Evolutionary conservation across 139 green algal species (phyloP).

Genomic region (Axilococcus clingmanii): DNA sequence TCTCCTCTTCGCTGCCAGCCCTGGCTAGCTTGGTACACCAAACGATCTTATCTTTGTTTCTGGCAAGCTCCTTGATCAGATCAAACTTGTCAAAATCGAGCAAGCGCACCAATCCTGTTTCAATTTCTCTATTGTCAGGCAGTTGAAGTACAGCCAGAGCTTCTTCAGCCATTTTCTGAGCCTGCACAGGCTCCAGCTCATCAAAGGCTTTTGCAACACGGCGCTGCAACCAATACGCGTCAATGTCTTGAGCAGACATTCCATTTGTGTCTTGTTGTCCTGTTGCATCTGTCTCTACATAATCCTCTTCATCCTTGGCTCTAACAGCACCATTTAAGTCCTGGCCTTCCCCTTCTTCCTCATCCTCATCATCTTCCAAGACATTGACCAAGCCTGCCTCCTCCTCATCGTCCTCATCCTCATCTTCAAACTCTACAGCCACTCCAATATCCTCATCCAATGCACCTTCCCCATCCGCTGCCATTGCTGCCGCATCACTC

Average conservation of each 20-base stretch:
- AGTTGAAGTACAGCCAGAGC: slow-evolving; percentile 40
- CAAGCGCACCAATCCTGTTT: slow-evolving; percentile 81
- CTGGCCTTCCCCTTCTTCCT: slow-evolving; percentile 8
- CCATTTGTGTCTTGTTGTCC: neutral
- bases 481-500: slow-evolving; percentile 19
- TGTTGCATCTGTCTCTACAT: slow-evolving; percentile 32
- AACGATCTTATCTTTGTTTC: slow-evolving; percentile 81
- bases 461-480: slow-evolving; percentile 8
- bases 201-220: slow-evolving; percentile 59
- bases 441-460: slow-evolving; percentile 91
- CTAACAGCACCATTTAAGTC: slow-evolving; percentile 13
- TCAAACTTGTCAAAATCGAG: slow-evolving; percentile 95
- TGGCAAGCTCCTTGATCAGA: slow-evolving; percentile 91
- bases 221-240: slow-evolving; percentile 98
- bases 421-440: slow-evolving; percentile 86
- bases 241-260: slow-evolving; percentile 65
- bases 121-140: slow-evolving; percentile 43
- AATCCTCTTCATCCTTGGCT: slow-evolving; percentile 41
- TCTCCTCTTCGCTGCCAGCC: slow-evolving; percentile 64
- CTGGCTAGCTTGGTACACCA: slow-evolving; percentile 91
- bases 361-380: slow-evolving; percentile 36
- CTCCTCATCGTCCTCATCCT: slow-evolving; percentile 68
- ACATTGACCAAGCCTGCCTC: slow-evolving; percentile 33
- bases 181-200: slow-evolving; percentile 52
- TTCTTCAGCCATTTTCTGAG: slow-evolving; percentile 71